phyloP scores from a whole-genome alignment of 1,284 basidiomycete species.

The Austropuccinia psidii region DNA sequence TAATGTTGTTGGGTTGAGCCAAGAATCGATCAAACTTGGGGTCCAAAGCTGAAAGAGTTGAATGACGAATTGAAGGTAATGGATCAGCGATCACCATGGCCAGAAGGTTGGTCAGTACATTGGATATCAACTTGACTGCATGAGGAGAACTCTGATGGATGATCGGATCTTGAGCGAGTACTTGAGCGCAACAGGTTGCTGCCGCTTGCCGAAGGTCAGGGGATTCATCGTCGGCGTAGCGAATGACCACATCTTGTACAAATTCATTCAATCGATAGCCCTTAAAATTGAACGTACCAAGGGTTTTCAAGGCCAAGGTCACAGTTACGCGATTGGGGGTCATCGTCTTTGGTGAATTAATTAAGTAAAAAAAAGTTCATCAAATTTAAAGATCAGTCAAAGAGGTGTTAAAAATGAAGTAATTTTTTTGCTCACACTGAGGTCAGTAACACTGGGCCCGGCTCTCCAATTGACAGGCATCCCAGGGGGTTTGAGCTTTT shows the following conservation, averaged over 20 bases:
- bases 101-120: conserved; percentile 91
- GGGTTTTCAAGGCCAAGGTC: conserved; percentile 74
- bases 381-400: conserved; percentile 51
- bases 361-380: conserved; percentile 48
- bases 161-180: conserved; percentile 91
- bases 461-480: conserved; percentile 50
- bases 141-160: conserved; percentile 93
- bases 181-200: conserved; percentile 80
- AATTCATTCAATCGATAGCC: conserved; percentile 95
- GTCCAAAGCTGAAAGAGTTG: conserved; percentile 79
- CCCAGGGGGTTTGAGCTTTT: conserved; percentile 75
- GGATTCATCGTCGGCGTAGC: conserved; percentile 89
- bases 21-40: conserved; percentile 95
- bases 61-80: conserved; percentile 77
- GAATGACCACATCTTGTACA: conserved; percentile 81
- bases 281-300: conserved; percentile 90
- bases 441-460: conserved; percentile 20
- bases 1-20: conserved; percentile 96
- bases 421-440: conserved; percentile 8
- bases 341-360: conserved; percentile 11
- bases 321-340: conserved; percentile 51
- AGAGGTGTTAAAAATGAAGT: background rate
- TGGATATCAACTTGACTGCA: conserved; percentile 94
- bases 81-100: conserved; percentile 97
- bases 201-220: conserved; percentile 82